These are phyloP conservation scores for Mrakia gelida DNA, from an alignment of 768 basidiomycete genomes.

Conservation along the genomic window DNA sequence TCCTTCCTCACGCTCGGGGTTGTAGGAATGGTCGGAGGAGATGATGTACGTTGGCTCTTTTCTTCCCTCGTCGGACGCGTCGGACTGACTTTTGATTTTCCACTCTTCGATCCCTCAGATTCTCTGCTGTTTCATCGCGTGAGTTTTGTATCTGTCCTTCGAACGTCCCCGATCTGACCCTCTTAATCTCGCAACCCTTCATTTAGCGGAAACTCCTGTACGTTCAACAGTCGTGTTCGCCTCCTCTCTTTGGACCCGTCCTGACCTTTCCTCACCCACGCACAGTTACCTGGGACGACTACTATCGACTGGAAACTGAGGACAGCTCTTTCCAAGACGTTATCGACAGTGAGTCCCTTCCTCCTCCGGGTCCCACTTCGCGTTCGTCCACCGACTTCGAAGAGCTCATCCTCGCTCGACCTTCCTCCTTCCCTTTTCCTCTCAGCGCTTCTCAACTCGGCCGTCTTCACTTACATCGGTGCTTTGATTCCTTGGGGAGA, in stretches of 20 bases:
- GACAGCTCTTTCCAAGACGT: constrained; percentile 27
- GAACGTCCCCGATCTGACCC: too few relatives aligned
- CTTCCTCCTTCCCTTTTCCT: not conserved
- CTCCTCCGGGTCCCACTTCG: not conserved
- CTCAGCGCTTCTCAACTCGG: constrained; percentile 27
- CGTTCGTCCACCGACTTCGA: not conserved
- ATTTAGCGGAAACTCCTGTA: constrained; percentile 34
- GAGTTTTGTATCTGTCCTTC: too few relatives aligned
- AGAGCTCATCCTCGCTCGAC: too few relatives aligned
- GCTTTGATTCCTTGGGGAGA: constrained; percentile 44
- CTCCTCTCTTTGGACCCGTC: not conserved
- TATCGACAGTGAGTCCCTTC: constrained; percentile 16
- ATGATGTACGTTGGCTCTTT: constrained; percentile 39
- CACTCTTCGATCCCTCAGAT: constrained; percentile 31
- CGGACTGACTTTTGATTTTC: not conserved
- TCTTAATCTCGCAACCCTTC: too few relatives aligned
- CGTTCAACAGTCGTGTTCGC: constrained; percentile 41
- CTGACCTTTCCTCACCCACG: not conserved
- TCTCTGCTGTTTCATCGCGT: constrained; percentile 37
- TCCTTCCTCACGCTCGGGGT: constrained; percentile 43
- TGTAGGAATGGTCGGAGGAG: constrained; percentile 47
- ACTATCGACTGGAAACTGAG: constrained; percentile 34
- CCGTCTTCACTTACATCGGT: constrained; percentile 46
- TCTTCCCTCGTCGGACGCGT: not conserved
- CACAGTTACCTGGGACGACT: constrained; percentile 42